phyloP scores from a whole-genome alignment of 345 rosid species.

The Linum lewisii region DNA sequence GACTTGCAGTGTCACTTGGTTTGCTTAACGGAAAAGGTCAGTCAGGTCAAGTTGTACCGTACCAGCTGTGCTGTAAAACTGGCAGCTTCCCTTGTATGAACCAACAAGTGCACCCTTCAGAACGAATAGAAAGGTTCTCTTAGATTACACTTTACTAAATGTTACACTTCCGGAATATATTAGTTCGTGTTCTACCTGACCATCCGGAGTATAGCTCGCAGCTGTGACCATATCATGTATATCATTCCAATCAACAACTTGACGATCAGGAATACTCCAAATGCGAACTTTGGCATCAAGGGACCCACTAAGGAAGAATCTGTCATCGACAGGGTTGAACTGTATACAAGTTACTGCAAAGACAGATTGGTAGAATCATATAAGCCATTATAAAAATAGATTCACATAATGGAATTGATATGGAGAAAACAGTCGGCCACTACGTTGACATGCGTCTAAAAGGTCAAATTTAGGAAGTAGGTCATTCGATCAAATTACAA shows the following conservation, averaged over 20 bases:
- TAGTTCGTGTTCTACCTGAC: slow-evolving; percentile 46
- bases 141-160: slow-evolving; percentile 1
- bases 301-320: slow-evolving; percentile 94
- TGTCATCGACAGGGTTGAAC: slow-evolving; percentile 93
- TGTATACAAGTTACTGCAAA: slow-evolving; percentile 99
- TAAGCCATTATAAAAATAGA: slow-evolving; percentile 19
- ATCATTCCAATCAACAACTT: slow-evolving; percentile 95
- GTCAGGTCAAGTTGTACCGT: too few relatives aligned
- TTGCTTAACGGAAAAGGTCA: too few relatives aligned
- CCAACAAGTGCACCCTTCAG: slow-evolving; percentile 90
- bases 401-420: too few relatives aligned
- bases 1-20: too few relatives aligned
- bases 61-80: slow-evolving; percentile 61
- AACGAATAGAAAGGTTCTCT: slow-evolving; percentile 19
- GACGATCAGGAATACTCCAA: slow-evolving; percentile 93
- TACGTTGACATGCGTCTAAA: too few relatives aligned
- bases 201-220: slow-evolving; percentile 94
- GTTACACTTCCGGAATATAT: background rate
- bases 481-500: too few relatives aligned
- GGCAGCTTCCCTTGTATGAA: slow-evolving; percentile 87
- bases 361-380: too few relatives aligned
- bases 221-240: slow-evolving; percentile 98
- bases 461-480: too few relatives aligned
- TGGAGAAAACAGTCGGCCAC: too few relatives aligned
- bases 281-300: slow-evolving; percentile 93